phyloP scores from a whole-genome alignment of 768 basidiomycete species.

The Phlegmacium glaucopus region DNA sequence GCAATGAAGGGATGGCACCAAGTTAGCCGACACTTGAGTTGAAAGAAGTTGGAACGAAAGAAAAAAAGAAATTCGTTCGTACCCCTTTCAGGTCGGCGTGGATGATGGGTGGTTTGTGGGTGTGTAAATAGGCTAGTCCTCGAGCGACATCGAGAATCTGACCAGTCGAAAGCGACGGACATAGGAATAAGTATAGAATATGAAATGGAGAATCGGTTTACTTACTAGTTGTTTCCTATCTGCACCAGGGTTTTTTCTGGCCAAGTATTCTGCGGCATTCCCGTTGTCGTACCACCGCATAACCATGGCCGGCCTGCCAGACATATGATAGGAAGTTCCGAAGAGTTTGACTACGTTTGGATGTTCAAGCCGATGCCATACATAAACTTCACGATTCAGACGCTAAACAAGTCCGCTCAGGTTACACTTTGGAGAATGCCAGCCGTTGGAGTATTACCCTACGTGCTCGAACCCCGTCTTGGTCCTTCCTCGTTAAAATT shows the following conservation, averaged over 20 bases:
- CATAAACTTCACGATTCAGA: slow-evolving; percentile 42
- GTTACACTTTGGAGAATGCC: not conserved
- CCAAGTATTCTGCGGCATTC: slow-evolving; percentile 41
- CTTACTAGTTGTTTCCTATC: slow-evolving; percentile 37
- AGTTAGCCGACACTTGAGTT: not conserved
- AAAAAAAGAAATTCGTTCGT: slow-evolving; percentile 2
- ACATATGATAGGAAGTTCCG: slow-evolving; percentile 40
- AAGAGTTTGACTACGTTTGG: slow-evolving; percentile 46
- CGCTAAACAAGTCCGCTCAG: slow-evolving; percentile 21
- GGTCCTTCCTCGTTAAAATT: slow-evolving; percentile 24
- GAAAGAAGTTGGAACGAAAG: not conserved
- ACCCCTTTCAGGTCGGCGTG: slow-evolving; percentile 30
- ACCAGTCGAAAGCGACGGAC: not conserved
- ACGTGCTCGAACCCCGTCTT: slow-evolving; percentile 32
- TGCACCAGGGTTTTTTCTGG: slow-evolving; percentile 25
- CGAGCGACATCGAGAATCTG: slow-evolving; percentile 41
- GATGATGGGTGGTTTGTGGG: slow-evolving; percentile 31
- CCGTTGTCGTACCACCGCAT: slow-evolving; percentile 49
- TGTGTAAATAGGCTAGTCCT: slow-evolving; percentile 43
- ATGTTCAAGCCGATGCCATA: slow-evolving; percentile 48
- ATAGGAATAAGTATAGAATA: not conserved
- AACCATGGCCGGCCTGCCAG: slow-evolving; percentile 34
- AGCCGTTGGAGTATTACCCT: slow-evolving; percentile 18
- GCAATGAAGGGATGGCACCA: too few species aligned
- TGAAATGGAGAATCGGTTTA: not conserved